A percentile compares a stretch with the other conserved stretches of the same genome.
phyloP scores from a whole-genome alignment of 1,284 basidiomycete genomes.

The Caloboletus inedulis region DNA sequence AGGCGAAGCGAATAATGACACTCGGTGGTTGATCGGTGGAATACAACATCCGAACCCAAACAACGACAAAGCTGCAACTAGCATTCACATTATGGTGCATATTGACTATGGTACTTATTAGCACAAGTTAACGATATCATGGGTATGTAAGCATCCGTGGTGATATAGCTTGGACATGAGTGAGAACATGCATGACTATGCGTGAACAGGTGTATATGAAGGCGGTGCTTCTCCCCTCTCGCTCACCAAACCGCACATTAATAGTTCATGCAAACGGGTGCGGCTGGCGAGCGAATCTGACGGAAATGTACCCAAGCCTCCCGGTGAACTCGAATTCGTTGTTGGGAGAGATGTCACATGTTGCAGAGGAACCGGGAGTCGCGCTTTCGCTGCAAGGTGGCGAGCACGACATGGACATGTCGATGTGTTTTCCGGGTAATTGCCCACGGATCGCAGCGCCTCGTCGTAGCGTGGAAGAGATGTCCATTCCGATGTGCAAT shows the following conservation, averaged over 20 bases:
- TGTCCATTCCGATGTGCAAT: constrained; percentile 76
- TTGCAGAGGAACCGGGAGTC: constrained; percentile 8
- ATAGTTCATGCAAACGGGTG: constrained; percentile 52
- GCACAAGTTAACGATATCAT: background rate
- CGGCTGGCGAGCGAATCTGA: constrained; percentile 35
- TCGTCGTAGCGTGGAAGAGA: constrained; percentile 69
- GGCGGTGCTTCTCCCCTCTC: constrained; percentile 65
- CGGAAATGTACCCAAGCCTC: constrained; percentile 15
- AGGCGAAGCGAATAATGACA: background rate
- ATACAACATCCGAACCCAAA: background rate
- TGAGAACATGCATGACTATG: background rate
- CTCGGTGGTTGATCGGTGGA: too few species aligned
- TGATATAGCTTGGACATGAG: background rate
- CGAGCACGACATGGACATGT: constrained; percentile 44
- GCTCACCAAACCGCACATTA: constrained; percentile 62
- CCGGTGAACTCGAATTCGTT: constrained; percentile 28
- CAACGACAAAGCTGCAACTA: background rate
- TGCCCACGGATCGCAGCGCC: constrained; percentile 31
- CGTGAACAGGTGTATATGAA: constrained; percentile 41
- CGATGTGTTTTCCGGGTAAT: constrained; percentile 32
- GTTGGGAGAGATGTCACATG: constrained; percentile 35
- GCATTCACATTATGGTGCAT: background rate
- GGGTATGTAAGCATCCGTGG: background rate
- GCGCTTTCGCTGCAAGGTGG: constrained; percentile 9
- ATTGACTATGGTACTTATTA: background rate